Evolutionary conservation across 768 basidiomycete species (phyloP), one percentile per base, ranked within the genome.

Genomic region (Tylopilus plumbeoviolaceoides): DNA sequence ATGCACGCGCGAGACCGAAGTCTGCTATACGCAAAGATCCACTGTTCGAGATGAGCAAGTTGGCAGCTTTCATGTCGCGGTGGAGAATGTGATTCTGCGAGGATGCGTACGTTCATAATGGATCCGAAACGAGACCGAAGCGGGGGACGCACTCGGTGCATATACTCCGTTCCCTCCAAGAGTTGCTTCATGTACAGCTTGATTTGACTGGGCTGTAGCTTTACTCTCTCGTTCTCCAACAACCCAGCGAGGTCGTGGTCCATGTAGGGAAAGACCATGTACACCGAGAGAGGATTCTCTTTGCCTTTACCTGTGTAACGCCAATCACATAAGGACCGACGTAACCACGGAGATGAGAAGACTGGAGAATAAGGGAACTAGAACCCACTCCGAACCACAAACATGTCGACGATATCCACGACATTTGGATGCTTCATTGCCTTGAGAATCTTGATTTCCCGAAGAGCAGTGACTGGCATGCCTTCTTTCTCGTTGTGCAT

Each of bases 191-290:
- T 91, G 69, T 98, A 95, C 27, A 95, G 74, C 73, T 98, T 99
- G 72, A 98, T 94, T 56, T 93, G 84, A 60, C 87, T 87, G 8
- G 86, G 83, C 46, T 81, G 80, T 4, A 95, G 74, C 60, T 87
- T 86, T 53, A 94, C 94, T 25, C 88, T 81, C 54, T 90, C 87
- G 64, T 98, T 98, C 70, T 95, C 91, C 54, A 99, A 73, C 36
- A 98, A 70, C 3, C 97, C 97, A 2, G 95, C 93, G 11, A 99
- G 82, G 71, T 99, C 97, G 63, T 99, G 95, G 63, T 98, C 97
- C 97, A 98, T 98, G 72, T 98, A 99, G 0, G 97, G 97, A 64
- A 98, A 99, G 39, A 98, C 95, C 93, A 98, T 97, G 72, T 91
- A 97, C 14, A 98, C 91, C 5, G 90, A 91, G 49, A 91, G 73